Percentiles rank a stretch among this genome's conserved stretches.
These are phyloP conservation scores for Strobilomyces dryophilus DNA, from an alignment of 768 basidiomycete species.

Conservation along the genomic window DNA sequence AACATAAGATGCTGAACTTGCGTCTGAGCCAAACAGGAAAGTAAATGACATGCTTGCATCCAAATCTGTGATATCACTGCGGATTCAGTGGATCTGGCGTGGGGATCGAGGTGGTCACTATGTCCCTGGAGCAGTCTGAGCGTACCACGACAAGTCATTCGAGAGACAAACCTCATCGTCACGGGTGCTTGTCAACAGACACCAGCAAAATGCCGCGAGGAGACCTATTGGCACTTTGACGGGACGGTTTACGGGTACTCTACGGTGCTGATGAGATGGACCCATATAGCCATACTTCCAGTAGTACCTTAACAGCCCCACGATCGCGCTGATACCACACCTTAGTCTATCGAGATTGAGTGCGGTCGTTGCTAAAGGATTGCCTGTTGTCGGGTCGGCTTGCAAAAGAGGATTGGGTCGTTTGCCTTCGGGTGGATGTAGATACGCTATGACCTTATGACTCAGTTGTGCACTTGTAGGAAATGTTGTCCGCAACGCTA, in stretches of 20 bases:
- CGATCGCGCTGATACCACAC: conserved; percentile 48
- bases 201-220: conserved; percentile 48
- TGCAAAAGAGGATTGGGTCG: conserved; percentile 7
- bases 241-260: conserved; percentile 53
- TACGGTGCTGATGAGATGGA: conserved; percentile 23
- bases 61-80: conserved; percentile 43
- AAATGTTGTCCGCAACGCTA: conserved; percentile 58
- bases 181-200: conserved; percentile 44
- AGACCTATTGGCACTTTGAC: conserved; percentile 68
- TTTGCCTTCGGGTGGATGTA: conserved; percentile 10
- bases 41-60: conserved; percentile 48
- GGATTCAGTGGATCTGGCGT: conserved; percentile 51
- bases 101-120: conserved; percentile 45
- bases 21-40: conserved; percentile 48
- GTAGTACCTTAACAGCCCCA: conserved; percentile 51
- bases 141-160: neutral
- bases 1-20: conserved; percentile 26
- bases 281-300: neutral
- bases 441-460: conserved; percentile 2
- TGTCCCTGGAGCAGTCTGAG: conserved; percentile 37
- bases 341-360: conserved; percentile 60
- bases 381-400: conserved; percentile 28
- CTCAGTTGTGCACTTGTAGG: conserved; percentile 33
- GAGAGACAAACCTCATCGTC: conserved; percentile 41
- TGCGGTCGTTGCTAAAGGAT: conserved; percentile 48